Base-by-base conservation (phyloP, 208 protist species). In the Spongospora subterranea region DNA sequence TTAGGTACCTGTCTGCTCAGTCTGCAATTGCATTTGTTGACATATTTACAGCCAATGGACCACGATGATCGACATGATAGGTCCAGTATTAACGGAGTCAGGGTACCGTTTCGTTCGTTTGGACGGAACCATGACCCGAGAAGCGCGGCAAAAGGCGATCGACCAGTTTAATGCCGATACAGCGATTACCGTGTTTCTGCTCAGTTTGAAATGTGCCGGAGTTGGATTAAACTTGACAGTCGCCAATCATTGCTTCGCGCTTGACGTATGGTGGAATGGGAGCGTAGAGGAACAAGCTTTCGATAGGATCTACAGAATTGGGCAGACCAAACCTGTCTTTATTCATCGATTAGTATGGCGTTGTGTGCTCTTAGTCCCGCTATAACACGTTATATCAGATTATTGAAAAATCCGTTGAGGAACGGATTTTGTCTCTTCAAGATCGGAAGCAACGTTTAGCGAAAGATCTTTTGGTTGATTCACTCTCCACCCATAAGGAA, bases 241-340 rank as follows among this genome's bases (percentile, higher is more conserved):
- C 65, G 88, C 88, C 88, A 89, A 89, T 89, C 46, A 60, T 32
- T 76, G 46, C 32, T 89, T 89, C 88, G 17, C n/a, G 88, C 54
- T 89, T 6, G 88, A 89, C 32, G n/a, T 65, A 6, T 89, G 88
- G 88, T 89, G 88, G 88, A 89, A 89, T 45, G 6, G 29, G 64
- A 20, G 17, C 6, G n/a, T 89, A 6, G 88, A 89, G n/a, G 54
- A 89, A 65, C 88, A 89, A n/a, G 88, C 88, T 20, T 89, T 89
- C 54, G 6, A 65, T 45, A 6, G 88, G 17, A 71, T 89, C 32
- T 71, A 89, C 32, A 6, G 88, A 6, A 89, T 89, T 45, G 88
- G 88, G n/a, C 88, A 89, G 65, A 89, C 88, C 6, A 60, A 65
- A 89, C 88, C 88, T 45, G 88, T 89, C 13, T n/a, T 35, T 39